Base-by-base conservation (phyloP, 2,329 filamentous ascomycete species). In the Stagonosporopsis cucurbitacearum region DNA sequence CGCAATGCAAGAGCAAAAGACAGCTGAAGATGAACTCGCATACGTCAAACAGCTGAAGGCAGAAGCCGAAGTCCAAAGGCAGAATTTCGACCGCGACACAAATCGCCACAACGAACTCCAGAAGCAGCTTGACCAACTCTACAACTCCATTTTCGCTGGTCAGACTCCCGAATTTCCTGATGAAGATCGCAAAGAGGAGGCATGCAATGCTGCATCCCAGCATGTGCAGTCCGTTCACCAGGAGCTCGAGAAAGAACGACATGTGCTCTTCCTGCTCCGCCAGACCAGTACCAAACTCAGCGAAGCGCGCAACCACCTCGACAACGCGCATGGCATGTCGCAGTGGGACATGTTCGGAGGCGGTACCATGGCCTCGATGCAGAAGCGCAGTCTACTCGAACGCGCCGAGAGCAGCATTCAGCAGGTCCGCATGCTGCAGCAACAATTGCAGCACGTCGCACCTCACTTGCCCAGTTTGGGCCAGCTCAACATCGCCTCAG, bases 321-420 rank as follows among this genome's bases (percentile, higher is more conserved):
- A 68, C 33, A 25, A 52, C 23, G 71, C 71, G 11, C 68, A 72
- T 40, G 50, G 59, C 15, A 60, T 62, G 55, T 67, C 63, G 1
- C 60, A 65, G 20, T 71, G 74, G 62, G 83, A 85, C 56, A 79
- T 82, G 67, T 81, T 80, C 47, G 82, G 81, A 36, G 81, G 81
- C 15, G 81, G 80, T 12, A 75, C 74, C 4, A 74, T 81, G 43
- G 68, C 71, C 2, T 81, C 83, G 65, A 81, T 84, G 78, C 79
- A 82, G 73, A 84, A 87, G 70, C 77, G 81, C 22, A 80, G 79
- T 57, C 77, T 79, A 7, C 76, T 88, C 13, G 74, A 77, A 41
- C 72, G 75, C 33, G 82, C 82, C 9, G 80, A 85, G 57, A 74
- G 70, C 15, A 59, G 71, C 23, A 73, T 81, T 32, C 67, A 64